Evolutionary conservation across 148 eudicot species (phyloP), one percentile per base, ranked within the genome.

Genomic region (Amaranthus palmeri): DNA sequence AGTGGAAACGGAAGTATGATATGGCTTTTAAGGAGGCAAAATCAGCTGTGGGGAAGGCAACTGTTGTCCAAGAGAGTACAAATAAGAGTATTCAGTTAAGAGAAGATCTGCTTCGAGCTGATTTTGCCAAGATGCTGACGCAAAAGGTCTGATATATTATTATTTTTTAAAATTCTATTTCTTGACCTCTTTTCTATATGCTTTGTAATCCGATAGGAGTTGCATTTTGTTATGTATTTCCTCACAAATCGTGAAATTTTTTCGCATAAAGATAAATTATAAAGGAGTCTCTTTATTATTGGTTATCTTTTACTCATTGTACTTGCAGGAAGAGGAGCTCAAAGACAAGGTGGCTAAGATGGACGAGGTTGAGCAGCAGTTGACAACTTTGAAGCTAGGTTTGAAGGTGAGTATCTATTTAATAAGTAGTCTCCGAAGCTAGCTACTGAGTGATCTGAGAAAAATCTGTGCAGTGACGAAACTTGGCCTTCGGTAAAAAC

Each of bases 1-100:
- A 92, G 80, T 96, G 99, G 99, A 92, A 88, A 74, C 88, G 97
- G 13, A 92, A 90, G 76, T 96, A 84, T 72, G 92, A 88, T 46
- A 74, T 86, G 75, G 93, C 97, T 50, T 86, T 83, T 17, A 81
- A 83, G 79, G 96, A 96, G 81, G 86, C 95, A 46, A 96, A 92
- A 80, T 78, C 77, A 78, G 97, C 99, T 63, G 83, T 96, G 48
- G 92, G 90, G 83, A 92, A 96, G 76, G 96, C 92, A 74, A 88
- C 93, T 58, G 76, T 67, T 68, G 83, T 88, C 42, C 96, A 88
- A 80, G 96, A 92, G 69, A 86, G 85, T 54, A 65, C 90, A 59
- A 96, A 76, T 76, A 83, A 85, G 80, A 87, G 86, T 78, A 86
- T 87, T 61, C 99, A 88, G 77, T 74, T 73, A 70, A 82, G 97